These are phyloP conservation scores for Russula emetica DNA, from an alignment of 768 basidiomycete species.

Conservation along the genomic window DNA sequence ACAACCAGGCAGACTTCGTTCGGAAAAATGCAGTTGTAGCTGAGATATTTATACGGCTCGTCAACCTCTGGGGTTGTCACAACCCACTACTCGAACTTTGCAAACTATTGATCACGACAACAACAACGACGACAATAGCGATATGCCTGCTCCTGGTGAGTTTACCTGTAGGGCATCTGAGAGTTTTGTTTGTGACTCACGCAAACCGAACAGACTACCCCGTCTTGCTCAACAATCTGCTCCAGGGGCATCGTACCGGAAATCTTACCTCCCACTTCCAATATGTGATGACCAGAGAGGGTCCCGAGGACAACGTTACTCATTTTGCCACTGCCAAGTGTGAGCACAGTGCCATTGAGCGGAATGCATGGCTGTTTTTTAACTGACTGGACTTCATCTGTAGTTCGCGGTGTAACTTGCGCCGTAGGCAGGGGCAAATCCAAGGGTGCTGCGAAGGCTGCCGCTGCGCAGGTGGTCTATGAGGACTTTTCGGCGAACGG, in stretches of 20 bases:
- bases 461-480: neutral
- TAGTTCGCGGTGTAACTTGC: neutral
- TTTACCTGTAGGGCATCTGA: no score
- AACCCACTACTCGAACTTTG: neutral
- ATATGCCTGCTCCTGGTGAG: constrained; percentile 4
- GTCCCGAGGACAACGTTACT: neutral
- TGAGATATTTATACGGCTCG: constrained; percentile 10
- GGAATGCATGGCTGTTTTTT: neutral
- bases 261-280: neutral
- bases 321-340: constrained; percentile 1
- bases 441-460: constrained; percentile 2
- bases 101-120: neutral
- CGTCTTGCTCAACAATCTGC: constrained; percentile 4
- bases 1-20: neutral
- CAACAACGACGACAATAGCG: neutral
- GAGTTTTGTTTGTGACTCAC: neutral
- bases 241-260: neutral
- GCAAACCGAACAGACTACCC: neutral
- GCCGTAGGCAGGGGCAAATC: neutral
- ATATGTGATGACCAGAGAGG: neutral
- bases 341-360: neutral
- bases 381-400: neutral
- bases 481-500: neutral
- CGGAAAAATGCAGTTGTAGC: neutral
- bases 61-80: neutral